phyloP scores from a whole-genome alignment of 2,329 filamentous ascomycete species.

The Arthrinium phaeospermum region DNA sequence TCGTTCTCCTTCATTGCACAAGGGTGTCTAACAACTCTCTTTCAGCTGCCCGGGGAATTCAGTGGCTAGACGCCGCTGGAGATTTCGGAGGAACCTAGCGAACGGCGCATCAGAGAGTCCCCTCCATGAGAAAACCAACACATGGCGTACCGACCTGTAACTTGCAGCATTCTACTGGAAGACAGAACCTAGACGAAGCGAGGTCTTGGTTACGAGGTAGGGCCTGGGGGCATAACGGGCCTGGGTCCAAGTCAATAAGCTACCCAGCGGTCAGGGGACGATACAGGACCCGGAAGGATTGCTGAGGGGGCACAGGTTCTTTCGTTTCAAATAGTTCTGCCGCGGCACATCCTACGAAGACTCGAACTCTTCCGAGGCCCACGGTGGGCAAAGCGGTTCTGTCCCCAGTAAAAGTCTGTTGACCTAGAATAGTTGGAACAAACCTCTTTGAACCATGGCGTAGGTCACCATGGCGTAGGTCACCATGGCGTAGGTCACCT shows the following conservation, averaged over 20 bases:
- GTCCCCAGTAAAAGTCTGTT: too few species aligned
- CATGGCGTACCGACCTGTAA: background rate
- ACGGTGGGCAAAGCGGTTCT: too few species aligned
- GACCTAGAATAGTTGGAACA: background rate
- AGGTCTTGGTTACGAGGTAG: background rate
- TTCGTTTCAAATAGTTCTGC: background rate
- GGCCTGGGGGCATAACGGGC: too few species aligned
- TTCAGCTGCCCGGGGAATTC: background rate
- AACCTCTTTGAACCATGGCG: background rate
- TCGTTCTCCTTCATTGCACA: background rate
- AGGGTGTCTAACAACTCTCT: background rate
- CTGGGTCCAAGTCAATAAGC: background rate
- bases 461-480: too few species aligned
- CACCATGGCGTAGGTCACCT: too few species aligned
- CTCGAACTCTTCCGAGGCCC: background rate
- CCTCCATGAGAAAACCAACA: background rate
- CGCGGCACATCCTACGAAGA: background rate
- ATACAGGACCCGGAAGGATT: background rate
- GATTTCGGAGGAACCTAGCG: background rate
- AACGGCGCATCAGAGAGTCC: too few species aligned
- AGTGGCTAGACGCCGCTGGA: background rate
- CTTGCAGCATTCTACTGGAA: background rate
- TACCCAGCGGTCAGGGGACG: background rate
- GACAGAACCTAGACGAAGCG: background rate
- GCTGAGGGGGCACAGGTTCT: background rate